Evolutionary conservation across 169 alveolate genomes (phyloP).

Genomic region (Plasmodium gallinaceum): DNA sequence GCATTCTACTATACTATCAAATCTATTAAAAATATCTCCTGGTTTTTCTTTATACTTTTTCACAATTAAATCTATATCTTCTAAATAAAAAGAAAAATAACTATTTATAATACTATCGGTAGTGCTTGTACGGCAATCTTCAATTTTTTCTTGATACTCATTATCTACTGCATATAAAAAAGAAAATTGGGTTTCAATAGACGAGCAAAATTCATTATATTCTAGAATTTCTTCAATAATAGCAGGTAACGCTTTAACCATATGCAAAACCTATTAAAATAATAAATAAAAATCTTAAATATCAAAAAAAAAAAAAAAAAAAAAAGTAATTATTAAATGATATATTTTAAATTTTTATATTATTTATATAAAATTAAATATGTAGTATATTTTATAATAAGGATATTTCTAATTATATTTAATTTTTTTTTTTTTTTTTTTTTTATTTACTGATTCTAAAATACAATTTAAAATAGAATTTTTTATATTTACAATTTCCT

Average conservation of each 20-base stretch:
- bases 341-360: too few relatives aligned
- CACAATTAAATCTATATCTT: conserved; percentile 8
- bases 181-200: conserved; percentile 25
- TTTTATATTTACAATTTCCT: conserved; percentile 7
- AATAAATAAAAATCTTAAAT: not conserved
- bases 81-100: conserved; percentile 23
- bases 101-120: not conserved
- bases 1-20: conserved; percentile 19
- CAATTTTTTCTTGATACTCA: not conserved
- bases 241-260: conserved; percentile 6
- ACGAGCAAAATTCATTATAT: conserved; percentile 36
- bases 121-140: conserved; percentile 1
- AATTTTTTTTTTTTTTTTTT: not conserved
- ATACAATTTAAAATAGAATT: conserved; percentile 1
- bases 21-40: not conserved
- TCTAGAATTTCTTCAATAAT: conserved; percentile 31
- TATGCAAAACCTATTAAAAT: conserved; percentile 23
- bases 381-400: too few relatives aligned
- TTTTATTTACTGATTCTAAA: conserved; percentile 23
- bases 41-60: not conserved
- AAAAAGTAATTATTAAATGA: not conserved
- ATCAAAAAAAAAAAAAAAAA: too few relatives aligned
- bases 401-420: not conserved
- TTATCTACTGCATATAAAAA: conserved; percentile 31
- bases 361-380: too few relatives aligned